Evolutionary conservation across 495 filamentous ascomycete species (phyloP).

Genomic region (Extremus antarcticus): DNA sequence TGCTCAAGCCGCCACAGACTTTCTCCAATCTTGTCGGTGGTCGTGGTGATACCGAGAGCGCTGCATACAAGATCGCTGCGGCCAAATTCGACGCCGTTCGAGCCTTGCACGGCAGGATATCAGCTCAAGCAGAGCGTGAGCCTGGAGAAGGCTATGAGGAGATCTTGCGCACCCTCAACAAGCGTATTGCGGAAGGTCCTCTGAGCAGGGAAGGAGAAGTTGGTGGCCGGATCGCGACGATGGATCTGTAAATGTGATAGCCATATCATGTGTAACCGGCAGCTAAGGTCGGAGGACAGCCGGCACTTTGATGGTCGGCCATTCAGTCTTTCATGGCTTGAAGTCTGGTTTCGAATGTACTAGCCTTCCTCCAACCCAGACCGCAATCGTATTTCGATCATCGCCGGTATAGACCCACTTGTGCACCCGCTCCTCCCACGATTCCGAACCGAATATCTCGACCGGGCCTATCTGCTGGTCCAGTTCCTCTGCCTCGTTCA

Average conservation of each 20-base stretch:
- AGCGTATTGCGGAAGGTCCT: slow-evolving; percentile 12
- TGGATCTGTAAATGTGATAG: slow-evolving; percentile 15
- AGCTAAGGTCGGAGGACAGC: too few species aligned
- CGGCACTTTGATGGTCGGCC: neutral
- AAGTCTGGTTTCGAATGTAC: slow-evolving; percentile 43
- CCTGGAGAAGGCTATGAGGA: slow-evolving; percentile 18
- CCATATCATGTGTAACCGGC: too few species aligned
- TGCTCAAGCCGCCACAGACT: slow-evolving; percentile 47
- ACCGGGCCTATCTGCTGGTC: slow-evolving; percentile 38
- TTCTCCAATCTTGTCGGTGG: slow-evolving; percentile 50
- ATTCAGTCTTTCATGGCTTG: slow-evolving; percentile 4
- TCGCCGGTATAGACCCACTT: slow-evolving; percentile 89
- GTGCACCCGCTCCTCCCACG: slow-evolving; percentile 60
- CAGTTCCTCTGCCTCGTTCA: slow-evolving; percentile 1
- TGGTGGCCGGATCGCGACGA: slow-evolving; percentile 19
- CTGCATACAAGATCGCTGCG: slow-evolving; percentile 48
- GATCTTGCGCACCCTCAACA: slow-evolving; percentile 16
- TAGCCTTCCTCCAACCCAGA: slow-evolving; percentile 71
- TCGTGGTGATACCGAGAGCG: slow-evolving; percentile 45
- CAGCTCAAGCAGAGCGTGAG: slow-evolving; percentile 4
- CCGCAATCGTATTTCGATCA: slow-evolving; percentile 66
- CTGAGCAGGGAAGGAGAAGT: slow-evolving; percentile 19
- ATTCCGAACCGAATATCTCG: slow-evolving; percentile 81
- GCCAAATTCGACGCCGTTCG: slow-evolving; percentile 49
- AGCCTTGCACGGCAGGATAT: slow-evolving; percentile 26